Percentiles rank a stretch among this genome's conserved stretches.
Evolutionary conservation across 148 eudicot species (phyloP).

Genomic region (Rhododendron ovatum): DNA sequence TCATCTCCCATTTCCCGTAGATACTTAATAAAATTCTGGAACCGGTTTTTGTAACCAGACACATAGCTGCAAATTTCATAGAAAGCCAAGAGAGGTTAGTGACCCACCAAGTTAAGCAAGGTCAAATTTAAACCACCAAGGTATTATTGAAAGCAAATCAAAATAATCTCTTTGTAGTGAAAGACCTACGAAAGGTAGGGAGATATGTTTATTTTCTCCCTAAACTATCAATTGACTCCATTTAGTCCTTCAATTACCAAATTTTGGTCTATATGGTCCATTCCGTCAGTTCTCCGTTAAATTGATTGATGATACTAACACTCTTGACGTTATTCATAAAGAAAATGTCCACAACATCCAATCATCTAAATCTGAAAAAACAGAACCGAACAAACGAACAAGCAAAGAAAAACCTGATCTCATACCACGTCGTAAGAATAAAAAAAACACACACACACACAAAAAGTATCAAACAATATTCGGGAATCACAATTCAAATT

Average conservation of each 20-base stretch:
- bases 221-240: too few relatives aligned
- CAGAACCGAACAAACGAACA: neutral
- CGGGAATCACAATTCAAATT: neutral
- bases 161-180: neutral
- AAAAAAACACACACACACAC: neutral
- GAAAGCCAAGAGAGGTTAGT: neutral
- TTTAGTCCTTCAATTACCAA: neutral
- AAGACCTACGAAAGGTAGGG: neutral
- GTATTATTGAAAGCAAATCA: neutral
- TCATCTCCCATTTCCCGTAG: constrained; percentile 99
- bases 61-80: constrained; percentile 64
- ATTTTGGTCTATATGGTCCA: neutral
- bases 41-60: constrained; percentile 92
- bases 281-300: neutral
- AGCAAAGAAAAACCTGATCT: neutral
- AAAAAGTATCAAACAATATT: neutral
- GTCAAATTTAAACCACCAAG: neutral
- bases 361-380: neutral
- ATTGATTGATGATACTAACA: neutral
- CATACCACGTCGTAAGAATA: neutral
- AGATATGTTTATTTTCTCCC: neutral
- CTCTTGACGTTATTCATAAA: neutral
- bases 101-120: neutral
- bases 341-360: neutral
- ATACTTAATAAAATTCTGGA: constrained; percentile 89